These are phyloP conservation scores for Coemansia sp. DNA, from an alignment of 192 early-diverging fungal species.

Conservation along the genomic window DNA sequence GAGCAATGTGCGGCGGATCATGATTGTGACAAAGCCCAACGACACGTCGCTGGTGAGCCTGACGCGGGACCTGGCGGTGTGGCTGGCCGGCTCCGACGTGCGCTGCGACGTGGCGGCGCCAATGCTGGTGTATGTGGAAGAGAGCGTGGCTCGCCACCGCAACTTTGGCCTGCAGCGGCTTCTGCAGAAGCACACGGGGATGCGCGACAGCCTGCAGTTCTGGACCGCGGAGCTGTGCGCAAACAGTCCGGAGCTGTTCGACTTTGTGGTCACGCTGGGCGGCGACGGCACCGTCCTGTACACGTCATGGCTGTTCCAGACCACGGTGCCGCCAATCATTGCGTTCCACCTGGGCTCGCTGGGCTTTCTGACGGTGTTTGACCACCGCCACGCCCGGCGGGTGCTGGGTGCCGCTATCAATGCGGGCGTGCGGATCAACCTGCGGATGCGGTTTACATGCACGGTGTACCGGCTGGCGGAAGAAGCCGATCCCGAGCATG, in stretches of 20 bases:
- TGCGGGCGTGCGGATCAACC: slow-evolving; percentile 74
- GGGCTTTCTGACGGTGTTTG: slow-evolving; percentile 92
- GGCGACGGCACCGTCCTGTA: slow-evolving; percentile 96
- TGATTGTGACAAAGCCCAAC: slow-evolving; percentile 78
- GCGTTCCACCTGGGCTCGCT: slow-evolving; percentile 91
- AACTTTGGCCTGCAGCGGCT: slow-evolving; percentile 58
- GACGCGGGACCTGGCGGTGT: slow-evolving; percentile 67
- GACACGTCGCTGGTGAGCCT: slow-evolving; percentile 63
- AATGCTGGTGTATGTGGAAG: slow-evolving; percentile 59
- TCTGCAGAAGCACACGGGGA: slow-evolving; percentile 38
- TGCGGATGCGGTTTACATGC: slow-evolving; percentile 88
- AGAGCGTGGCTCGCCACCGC: slow-evolving; percentile 56
- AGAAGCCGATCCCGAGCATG: slow-evolving; percentile 29
- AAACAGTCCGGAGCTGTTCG: slow-evolving; percentile 66
- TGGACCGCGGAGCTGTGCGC: slow-evolving; percentile 78
- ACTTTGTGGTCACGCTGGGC: slow-evolving; percentile 90
- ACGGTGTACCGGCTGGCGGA: slow-evolving; percentile 72
- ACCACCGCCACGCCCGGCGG: slow-evolving; percentile 59
- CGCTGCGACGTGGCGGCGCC: slow-evolving; percentile 12
- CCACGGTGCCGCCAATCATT: slow-evolving; percentile 84
- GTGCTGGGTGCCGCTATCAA: slow-evolving; percentile 63
- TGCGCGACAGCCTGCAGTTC: slow-evolving; percentile 58
- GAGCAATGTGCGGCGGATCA: slow-evolving; percentile 53
- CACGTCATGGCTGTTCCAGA: slow-evolving; percentile 88
- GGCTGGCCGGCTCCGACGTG: slow-evolving; percentile 55